phyloP scores from a whole-genome alignment of 1,284 basidiomycete genomes.

The Trichosporon inkin region DNA sequence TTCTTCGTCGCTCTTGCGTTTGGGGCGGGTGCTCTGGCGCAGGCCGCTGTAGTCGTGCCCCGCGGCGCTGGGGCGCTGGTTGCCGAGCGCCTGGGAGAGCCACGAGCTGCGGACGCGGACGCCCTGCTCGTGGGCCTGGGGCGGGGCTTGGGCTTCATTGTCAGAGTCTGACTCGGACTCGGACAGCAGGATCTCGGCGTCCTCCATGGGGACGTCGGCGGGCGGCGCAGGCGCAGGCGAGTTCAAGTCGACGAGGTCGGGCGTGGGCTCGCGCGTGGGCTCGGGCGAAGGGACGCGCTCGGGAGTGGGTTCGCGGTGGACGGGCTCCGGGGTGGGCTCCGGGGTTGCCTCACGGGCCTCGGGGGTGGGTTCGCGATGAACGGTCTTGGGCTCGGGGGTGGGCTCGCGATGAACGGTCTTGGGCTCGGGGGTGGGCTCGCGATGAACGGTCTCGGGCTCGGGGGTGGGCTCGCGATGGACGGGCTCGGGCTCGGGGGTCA shows the following conservation, averaged over 20 bases:
- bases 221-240: neutral
- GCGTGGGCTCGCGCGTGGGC: neutral
- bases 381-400: neutral
- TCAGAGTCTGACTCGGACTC: neutral
- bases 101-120: slow-evolving; percentile 41
- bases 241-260: neutral
- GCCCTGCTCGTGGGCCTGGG: no score
- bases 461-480: neutral
- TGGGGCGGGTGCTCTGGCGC: slow-evolving; percentile 36
- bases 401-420: no score
- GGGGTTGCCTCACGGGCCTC: neutral
- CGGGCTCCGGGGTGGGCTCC: neutral
- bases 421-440: neutral
- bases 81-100: slow-evolving; percentile 45
- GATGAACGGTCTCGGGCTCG: neutral
- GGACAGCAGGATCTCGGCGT: slow-evolving; percentile 37
- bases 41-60: slow-evolving; percentile 14
- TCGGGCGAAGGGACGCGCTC: no score
- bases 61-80: slow-evolving; percentile 25
- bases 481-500: slow-evolving; percentile 8
- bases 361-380: neutral
- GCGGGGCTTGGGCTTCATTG: no score
- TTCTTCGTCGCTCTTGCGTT: slow-evolving; percentile 39
- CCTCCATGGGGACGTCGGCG: neutral
- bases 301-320: no score